Evolutionary conservation across 2,329 filamentous ascomycete species (phyloP), one percentile per base, ranked within the genome.

Genomic region (Penicillium freii): DNA sequence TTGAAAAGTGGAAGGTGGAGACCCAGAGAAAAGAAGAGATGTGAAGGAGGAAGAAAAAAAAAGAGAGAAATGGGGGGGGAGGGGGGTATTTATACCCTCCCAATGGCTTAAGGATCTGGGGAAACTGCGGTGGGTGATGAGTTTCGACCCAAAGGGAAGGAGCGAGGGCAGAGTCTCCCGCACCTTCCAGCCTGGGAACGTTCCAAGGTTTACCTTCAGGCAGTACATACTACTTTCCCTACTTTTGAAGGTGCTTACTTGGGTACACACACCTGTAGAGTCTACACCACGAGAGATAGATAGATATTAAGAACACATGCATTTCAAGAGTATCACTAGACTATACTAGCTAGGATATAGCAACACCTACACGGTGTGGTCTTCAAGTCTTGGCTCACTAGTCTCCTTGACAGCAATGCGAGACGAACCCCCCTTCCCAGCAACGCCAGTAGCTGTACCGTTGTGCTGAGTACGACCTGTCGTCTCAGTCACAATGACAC

Each of bases 331-430:
- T 25, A 23, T 4, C 27, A 46, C 5, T 5, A 19, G 21, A 7
- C 29, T 47, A 29, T 47, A 31, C 51, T 47, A 39, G 51, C 38
- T 45, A 45, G 17, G 10, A 21, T 46, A 9, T 34, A 25, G 29
- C 9, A 47, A 23, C 29, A 25, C 19, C 51, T 58, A 64, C 17
- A 63, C 34, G 25, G 66, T 62, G 27, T 63, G 59, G 1, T 64
- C 59, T 21, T 62, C 60, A 53, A 59, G 44, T 23, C 54, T 59
- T 27, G 51, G 49, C 44, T 61, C 58, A 8, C 44, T 45, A 7
- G 60, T 60, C 36, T 62, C 56, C 38, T 57, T 64, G 23, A 64
- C 54, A 39, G 53, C 49, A 57, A 67, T 47, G n/a, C 48, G 54
- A 27, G 62, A 47, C 5, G 57, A 49, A 34, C 46, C 9, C 9